A percentile compares a stretch with the other conserved stretches of the same genome.
These are phyloP conservation scores for Sedum album DNA, from an alignment of 164 flowering plant genomes.

Conservation along the genomic window DNA sequence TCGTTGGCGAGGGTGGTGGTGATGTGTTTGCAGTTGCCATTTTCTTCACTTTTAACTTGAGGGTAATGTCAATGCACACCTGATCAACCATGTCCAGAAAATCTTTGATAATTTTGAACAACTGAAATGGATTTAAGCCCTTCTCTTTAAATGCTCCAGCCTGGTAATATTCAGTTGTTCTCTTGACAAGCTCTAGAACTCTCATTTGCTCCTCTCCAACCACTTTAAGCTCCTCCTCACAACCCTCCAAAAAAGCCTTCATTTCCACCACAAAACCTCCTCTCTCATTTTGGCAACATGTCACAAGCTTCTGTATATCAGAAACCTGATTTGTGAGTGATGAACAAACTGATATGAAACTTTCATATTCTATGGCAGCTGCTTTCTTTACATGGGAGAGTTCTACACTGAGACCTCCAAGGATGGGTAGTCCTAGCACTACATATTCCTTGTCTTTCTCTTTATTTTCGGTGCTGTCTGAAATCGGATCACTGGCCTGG, in stretches of 20 bases:
- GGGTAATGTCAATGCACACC: slow-evolving; percentile 44
- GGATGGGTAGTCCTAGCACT: slow-evolving; percentile 45
- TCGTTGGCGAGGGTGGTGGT: slow-evolving; percentile 22
- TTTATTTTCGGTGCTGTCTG: slow-evolving; percentile 19
- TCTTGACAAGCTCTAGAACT: slow-evolving; percentile 59
- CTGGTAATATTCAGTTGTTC: slow-evolving; percentile 68
- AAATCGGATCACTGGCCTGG: slow-evolving; percentile 8
- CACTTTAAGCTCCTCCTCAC: slow-evolving; percentile 52
- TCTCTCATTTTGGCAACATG: slow-evolving; percentile 14
- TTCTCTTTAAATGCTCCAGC: slow-evolving; percentile 45
- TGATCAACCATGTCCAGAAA: no score
- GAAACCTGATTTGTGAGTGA: slow-evolving; percentile 21
- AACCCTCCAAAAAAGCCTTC: slow-evolving; percentile 45
- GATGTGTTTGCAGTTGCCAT: slow-evolving; percentile 12
- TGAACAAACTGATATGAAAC: slow-evolving; percentile 22
- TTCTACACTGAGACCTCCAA: slow-evolving; percentile 52
- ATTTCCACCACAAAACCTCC: slow-evolving; percentile 46
- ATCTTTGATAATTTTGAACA: slow-evolving; percentile 60
- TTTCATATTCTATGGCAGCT: slow-evolving; percentile 43
- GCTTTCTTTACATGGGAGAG: slow-evolving; percentile 69
- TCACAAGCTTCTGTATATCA: slow-evolving; percentile 25
- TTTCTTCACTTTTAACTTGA: slow-evolving; percentile 43
- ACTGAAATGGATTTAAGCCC: slow-evolving; percentile 31
- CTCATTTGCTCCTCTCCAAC: slow-evolving; percentile 46
- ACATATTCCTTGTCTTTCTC: slow-evolving; percentile 47